A percentile compares a stretch with the other conserved stretches of the same genome.
phyloP scores from a whole-genome alignment of 805 yeast genomes.

The Danielozyma ontarioensis region DNA sequence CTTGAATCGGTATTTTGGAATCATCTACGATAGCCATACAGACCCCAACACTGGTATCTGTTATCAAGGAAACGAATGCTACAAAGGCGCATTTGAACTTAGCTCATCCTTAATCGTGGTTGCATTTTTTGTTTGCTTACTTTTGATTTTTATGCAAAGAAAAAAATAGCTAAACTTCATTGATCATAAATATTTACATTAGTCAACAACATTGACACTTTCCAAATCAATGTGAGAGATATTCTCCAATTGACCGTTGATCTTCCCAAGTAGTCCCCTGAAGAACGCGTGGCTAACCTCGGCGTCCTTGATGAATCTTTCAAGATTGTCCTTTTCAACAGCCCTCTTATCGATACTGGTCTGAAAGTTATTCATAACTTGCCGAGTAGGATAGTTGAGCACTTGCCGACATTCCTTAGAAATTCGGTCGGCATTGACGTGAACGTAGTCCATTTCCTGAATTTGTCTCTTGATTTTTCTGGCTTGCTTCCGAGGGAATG shows the following conservation, averaged over 20 bases:
- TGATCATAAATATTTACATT: too few species aligned
- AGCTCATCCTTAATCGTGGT: constrained; percentile 26
- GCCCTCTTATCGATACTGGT: constrained; percentile 57
- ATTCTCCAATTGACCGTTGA: constrained; percentile 35
- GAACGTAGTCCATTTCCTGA: constrained; percentile 68
- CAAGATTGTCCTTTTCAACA: constrained; percentile 51
- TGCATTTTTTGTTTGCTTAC: constrained; percentile 15
- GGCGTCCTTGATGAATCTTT: constrained; percentile 48
- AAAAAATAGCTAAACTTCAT: too few species aligned
- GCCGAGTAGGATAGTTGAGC: constrained; percentile 74
- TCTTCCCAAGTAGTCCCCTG: constrained; percentile 41
- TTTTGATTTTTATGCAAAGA: too few species aligned
- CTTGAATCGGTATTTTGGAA: constrained; percentile 53
- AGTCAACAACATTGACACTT: constrained; percentile 36
- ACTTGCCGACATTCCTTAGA: constrained; percentile 81
- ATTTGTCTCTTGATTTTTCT: constrained; percentile 62
- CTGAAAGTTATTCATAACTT: constrained; percentile 69
- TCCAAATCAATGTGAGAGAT: constrained; percentile 44
- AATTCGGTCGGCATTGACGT: constrained; percentile 69
- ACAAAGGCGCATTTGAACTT: constrained; percentile 29
- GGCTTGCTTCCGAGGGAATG: constrained; percentile 80
- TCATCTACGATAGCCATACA: constrained; percentile 43
- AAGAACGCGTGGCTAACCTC: constrained; percentile 55
- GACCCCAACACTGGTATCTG: constrained; percentile 37
- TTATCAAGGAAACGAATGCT: constrained; percentile 32